Conservation (phyloP, 1,139 yeast genomes). For the Zygosaccharomyces sapae region DNA sequence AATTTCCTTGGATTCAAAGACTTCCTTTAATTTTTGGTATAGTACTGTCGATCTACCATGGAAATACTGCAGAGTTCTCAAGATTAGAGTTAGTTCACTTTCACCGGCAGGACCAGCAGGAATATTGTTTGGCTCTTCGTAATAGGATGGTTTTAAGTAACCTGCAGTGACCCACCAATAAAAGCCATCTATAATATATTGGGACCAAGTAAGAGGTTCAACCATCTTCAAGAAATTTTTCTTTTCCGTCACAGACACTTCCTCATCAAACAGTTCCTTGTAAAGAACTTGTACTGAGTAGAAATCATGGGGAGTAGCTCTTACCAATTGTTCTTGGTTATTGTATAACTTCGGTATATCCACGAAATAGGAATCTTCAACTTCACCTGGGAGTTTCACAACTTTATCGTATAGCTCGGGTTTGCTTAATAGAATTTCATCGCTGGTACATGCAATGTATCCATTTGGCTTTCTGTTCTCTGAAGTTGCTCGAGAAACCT, state of each 20-base stretch:
- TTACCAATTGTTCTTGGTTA: conserved; percentile 21
- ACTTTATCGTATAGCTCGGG: conserved; percentile 52
- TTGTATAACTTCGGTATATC: conserved; percentile 28
- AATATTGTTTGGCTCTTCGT: conserved; percentile 25
- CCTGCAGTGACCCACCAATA: conserved; percentile 90
- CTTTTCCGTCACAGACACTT: conserved; percentile 27
- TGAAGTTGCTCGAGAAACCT: conserved; percentile 17
- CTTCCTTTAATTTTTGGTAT: conserved; percentile 17
- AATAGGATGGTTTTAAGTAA: conserved; percentile 43
- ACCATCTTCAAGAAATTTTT: conserved; percentile 20
- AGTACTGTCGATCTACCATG: conserved; percentile 22
- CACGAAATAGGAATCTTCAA: conserved; percentile 28
- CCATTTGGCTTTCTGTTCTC: conserved; percentile 32
- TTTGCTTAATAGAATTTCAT: conserved; percentile 60
- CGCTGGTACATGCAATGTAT: conserved; percentile 66
- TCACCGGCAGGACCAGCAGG: conserved; percentile 31
- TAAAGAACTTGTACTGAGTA: conserved; percentile 22
- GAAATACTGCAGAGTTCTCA: conserved; percentile 32
- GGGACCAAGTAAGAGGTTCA: conserved; percentile 59
- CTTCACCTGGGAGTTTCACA: conserved; percentile 37
- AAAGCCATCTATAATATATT: conserved; percentile 65
- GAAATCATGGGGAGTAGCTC: conserved; percentile 40
- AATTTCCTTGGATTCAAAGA: conserved; percentile 18
- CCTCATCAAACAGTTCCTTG: conserved; percentile 19
- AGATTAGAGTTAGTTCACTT: conserved; percentile 32